Conservation (phyloP, 2,329 filamentous ascomycete species). For the Botrytis hyacinthi region DNA sequence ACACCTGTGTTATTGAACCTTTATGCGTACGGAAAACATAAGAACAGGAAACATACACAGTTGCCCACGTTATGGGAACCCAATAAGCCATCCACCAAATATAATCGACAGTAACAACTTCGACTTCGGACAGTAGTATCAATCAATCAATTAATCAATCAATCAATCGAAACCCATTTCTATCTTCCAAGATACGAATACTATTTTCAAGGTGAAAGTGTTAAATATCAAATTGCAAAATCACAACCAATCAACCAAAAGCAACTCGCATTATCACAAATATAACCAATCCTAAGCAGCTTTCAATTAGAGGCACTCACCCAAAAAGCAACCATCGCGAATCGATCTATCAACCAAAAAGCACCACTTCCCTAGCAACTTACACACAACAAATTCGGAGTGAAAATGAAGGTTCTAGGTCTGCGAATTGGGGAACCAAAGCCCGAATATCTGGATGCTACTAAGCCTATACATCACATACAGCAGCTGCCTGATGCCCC, state of each 20-base stretch:
- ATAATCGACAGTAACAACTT: not conserved
- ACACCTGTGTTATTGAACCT: not conserved
- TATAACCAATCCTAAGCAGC: not conserved
- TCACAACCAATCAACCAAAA: not conserved
- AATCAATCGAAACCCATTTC: not conserved
- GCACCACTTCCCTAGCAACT: not conserved
- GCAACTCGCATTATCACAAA: not conserved
- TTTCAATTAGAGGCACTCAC: not conserved
- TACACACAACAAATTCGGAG: not conserved
- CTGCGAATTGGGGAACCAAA: conserved; percentile 8
- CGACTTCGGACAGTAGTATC: conserved; percentile 3
- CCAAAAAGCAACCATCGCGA: not conserved
- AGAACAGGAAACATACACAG: not conserved
- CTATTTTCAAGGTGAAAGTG: not conserved
- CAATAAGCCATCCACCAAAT: not conserved
- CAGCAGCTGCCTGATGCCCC: not conserved
- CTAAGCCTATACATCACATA: not conserved
- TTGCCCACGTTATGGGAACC: not conserved
- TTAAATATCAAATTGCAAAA: not conserved
- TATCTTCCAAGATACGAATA: not conserved
- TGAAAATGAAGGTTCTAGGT: conserved; percentile 14
- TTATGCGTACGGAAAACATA: not conserved
- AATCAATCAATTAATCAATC: conserved; percentile 13
- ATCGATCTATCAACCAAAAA: not conserved
- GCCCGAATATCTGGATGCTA: not conserved